Base-by-base conservation (phyloP, 2,329 filamentous ascomycete species). In the Eutypa lata region DNA sequence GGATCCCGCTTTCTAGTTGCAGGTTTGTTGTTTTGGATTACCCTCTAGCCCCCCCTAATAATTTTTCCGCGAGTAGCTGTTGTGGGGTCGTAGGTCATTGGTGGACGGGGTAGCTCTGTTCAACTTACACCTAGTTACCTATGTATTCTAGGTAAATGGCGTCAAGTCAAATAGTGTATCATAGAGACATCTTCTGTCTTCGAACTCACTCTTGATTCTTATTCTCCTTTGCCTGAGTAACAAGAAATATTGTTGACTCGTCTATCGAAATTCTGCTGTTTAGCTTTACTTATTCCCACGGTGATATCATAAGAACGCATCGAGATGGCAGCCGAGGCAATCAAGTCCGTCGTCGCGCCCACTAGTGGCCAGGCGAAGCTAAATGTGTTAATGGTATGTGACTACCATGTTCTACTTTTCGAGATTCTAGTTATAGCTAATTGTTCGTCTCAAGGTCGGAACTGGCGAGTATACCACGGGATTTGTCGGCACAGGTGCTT, bases 401-500 rank as follows among this genome's bases (percentile, higher is more conserved):
- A 47, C 42, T 24, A n/a, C n/a, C n/a, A n/a, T n/a, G 31, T 45
- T 19, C 22, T 14, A 7, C 42, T 22, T 21, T 54, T 21, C 24
- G 28, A 14, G 33, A 31, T 31, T 10, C 33, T 44, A 33, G n/a
- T 38, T 50, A 58, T 49, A 48, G 50, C 46, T 61, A n/a, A n/a
- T n/a, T 45, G 64, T 53, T 51, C 21, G 50, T 33, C 19, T 21
- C 48, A 55, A 87, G 88, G 83, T 96, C 54, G 92, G 92, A 59
- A 96, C 92, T 11, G 93, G 92, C 66, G 92, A 97, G 80, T 97
- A 97, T 80, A 97, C 93, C 64, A 97, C 93, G 43, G 92, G 92
- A 53, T 97, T 94, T 63, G 91, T 96, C 53, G 91, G 90, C 53
- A 87, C 86, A 55, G 88, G 87, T 54, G 88, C 86, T 49, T 96